These are phyloP conservation scores for Plasmopara halstedii DNA, from an alignment of 352 stramenopile genomes.

Conservation along the genomic window DNA sequence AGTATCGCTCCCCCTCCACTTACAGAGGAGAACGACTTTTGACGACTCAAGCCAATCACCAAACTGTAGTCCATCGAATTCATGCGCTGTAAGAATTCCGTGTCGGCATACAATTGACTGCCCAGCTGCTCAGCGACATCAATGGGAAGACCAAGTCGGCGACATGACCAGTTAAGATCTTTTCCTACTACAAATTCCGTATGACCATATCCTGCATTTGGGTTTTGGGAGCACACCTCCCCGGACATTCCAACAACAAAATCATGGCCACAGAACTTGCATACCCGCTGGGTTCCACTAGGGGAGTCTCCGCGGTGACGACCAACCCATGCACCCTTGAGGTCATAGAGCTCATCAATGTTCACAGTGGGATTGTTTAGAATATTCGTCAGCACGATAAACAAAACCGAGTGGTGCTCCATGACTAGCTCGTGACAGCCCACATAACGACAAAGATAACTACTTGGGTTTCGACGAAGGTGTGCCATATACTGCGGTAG, in stretches of 20 bases:
- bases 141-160: constrained; percentile 56
- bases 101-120: constrained; percentile 86
- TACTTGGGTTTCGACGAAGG: constrained; percentile 74
- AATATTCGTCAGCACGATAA: constrained; percentile 87
- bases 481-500: constrained; percentile 83
- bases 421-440: constrained; percentile 84
- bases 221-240: constrained; percentile 65
- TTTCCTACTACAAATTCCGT: constrained; percentile 77
- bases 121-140: constrained; percentile 69
- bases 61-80: constrained; percentile 98
- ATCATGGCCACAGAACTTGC: constrained; percentile 83
- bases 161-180: constrained; percentile 82
- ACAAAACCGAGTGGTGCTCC: constrained; percentile 76
- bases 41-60: constrained; percentile 86
- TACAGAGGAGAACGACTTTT: constrained; percentile 30
- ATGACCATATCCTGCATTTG: constrained; percentile 52
- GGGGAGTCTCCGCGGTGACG: constrained; percentile 51
- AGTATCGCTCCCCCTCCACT: constrained; percentile 27
- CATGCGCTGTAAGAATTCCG: constrained; percentile 89
- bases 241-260: constrained; percentile 83
- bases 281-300: constrained; percentile 67
- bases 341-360: constrained; percentile 84
- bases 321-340: constrained; percentile 89
- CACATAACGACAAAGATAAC: constrained; percentile 84
- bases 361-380: constrained; percentile 80